Base-by-base conservation (phyloP, 2,329 filamentous ascomycete genomes). In the Orbilia javanica region DNA sequence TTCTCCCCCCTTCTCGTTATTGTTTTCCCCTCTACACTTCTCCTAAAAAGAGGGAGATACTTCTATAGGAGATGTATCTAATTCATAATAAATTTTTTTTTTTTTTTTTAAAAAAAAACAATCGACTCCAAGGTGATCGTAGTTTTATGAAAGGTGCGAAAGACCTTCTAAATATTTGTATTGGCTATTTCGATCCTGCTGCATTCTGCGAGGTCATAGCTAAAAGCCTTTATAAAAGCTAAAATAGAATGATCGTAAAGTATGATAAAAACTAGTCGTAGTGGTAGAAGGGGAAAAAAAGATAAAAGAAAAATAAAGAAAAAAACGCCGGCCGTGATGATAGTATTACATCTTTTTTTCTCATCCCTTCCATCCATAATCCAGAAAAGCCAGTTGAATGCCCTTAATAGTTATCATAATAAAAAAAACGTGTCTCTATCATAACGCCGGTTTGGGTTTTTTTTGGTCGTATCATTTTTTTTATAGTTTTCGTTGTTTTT, bases 371-470 rank as follows among this genome's bases (percentile, higher is more conserved):
- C 27, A 27, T 29, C 31, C 31, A 15, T 66, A 57, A 50, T 73
- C 52, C 48, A 57, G 63, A 69, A 76, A 71, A 74, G 63, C 50
- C 73, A 77, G 73, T 77, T 77, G 73, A 77, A 77, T 77, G 73
- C 60, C 65, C 60, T 70, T 67, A 34, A 36, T 60, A 25, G 15
- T n/a, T 25, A n/a, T n/a, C n/a, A n/a, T n/a, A 60, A 6, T 42
- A 60, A 39, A n/a, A 60, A 60, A 60, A 39, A 42, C 46, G 6
- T 50, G 46, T 36, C 3, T 62, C 66, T 66, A 71, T 65, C 66
- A 71, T 39, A 68, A 77, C 73, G 67, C 73, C 66, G 73, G 60
- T 70, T 39, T 27, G 39, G 44, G n/a, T n/a, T 22, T 25, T 52
- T 11, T 27, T 52, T 52, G 22, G 46, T 52, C 8, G 10, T 52